Evolutionary conservation across 2,329 filamentous ascomycete species (phyloP), one percentile per base, ranked within the genome.

Genomic region (Bipolaris zeicola): DNA sequence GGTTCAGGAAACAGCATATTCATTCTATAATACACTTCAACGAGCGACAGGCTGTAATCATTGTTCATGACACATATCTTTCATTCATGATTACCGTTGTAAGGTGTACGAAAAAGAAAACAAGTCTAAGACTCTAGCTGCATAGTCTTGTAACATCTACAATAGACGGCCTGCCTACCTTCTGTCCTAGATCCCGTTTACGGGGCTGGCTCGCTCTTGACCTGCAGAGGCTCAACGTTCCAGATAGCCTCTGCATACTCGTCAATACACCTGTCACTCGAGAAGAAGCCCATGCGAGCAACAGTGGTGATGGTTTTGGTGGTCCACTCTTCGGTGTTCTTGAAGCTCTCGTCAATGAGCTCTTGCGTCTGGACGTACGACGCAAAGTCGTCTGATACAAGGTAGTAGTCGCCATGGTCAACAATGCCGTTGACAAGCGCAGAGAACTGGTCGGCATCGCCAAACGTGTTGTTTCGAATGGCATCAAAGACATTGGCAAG

Each of bases 171-270:
- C 16, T 45, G 28, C 38, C 34, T 31, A 34, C 20, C 43, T 22
- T 34, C 8, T 22, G 18, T 28, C 7, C 11, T 14, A 42, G 33
- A 28, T 11, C 14, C 28, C 8, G 3, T 41, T 38, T 60, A 69
- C 11, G 65, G 62, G 41, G 58, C 62, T 54, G 64, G 61, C 48
- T 69, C 62, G 13, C 58, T 58, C 64, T 77, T 76, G 20, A 81
- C 80, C 33, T 78, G 77, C 52, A 95, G 76, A 26, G 94, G 93
- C 81, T 98, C 94, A 37, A 96, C 82, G 72, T 98, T 98, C 95
- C 95, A 99, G 76, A 99, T 97, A 62, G 84, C 88, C 76, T 99
- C 94, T 0, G 95, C 95, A 79, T 99, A 99, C 82, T 97, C 93
- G 70, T 94, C 91, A 76, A 98, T 97, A 79, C 94, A 96, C 37